Evolutionary conservation across 148 eudicot species (phyloP).

Genomic region (Polygonum maritimum): DNA sequence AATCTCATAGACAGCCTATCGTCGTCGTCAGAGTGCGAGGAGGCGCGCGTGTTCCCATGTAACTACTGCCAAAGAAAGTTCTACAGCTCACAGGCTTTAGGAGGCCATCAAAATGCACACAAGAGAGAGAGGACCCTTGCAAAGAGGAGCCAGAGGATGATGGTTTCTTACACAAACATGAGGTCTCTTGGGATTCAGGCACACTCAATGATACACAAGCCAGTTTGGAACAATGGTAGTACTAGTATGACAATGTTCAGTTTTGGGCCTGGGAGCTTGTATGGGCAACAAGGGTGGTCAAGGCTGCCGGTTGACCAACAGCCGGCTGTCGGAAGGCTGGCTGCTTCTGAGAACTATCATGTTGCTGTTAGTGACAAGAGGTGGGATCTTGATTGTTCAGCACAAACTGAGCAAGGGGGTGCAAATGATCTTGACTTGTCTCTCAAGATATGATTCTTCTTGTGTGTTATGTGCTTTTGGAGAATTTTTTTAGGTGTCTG

Average conservation of each 20-base stretch:
- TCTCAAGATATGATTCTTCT: conserved; percentile 38
- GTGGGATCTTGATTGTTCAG: conserved; percentile 18
- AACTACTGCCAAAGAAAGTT: conserved; percentile 76
- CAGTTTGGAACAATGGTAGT: conserved; percentile 2
- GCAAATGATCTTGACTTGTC: conserved; percentile 47
- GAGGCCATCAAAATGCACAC: conserved; percentile 89
- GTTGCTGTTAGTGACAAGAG: conserved; percentile 14
- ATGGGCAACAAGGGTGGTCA: conserved; percentile 53
- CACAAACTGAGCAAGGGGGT: conserved; percentile 25
- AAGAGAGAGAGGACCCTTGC: conserved; percentile 65
- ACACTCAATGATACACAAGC: conserved; percentile 73
- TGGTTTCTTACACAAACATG: conserved; percentile 52
- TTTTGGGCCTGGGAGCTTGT: conserved; percentile 17
- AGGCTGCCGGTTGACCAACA: conserved; percentile 56
- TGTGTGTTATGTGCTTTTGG: not conserved
- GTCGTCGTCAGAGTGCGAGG: conserved; percentile 41
- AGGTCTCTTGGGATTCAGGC: conserved; percentile 76
- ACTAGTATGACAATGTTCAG: conserved; percentile 12
- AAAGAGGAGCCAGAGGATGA: conserved; percentile 40
- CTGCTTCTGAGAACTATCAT: conserved; percentile 11
- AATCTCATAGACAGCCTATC: conserved; percentile 43
- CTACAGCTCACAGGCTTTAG: conserved; percentile 77
- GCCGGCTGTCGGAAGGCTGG: conserved; percentile 51
- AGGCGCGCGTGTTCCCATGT: conserved; percentile 65
- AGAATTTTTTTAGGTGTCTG: not conserved